Base-by-base conservation (phyloP, 2,329 filamentous ascomycete genomes). In the Ascochyta clinopodiicola region DNA sequence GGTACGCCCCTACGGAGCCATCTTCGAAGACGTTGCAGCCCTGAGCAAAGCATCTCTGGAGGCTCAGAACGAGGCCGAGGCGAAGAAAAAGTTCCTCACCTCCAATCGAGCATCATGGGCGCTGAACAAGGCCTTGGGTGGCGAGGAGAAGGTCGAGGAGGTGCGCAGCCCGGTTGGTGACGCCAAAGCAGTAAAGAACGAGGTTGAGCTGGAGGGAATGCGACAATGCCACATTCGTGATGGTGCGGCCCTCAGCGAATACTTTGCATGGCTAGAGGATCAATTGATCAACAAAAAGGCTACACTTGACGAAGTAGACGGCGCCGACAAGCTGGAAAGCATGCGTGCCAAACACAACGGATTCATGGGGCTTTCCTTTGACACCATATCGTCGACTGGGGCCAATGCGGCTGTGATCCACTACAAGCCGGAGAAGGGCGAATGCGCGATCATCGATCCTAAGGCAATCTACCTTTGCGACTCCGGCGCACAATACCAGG, bases 221-320 rank as follows among this genome's bases (percentile, higher is more conserved):
- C 86, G 92, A 58, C 86, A 90, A 53, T 98, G 95, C 72, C 95
- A 99, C 72, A 86, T 98, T 64, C 87, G 95, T 61, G 95, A 99
- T 69, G 95, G 95, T 42, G 92, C 92, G 42, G 94, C 95, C 2
- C 77, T 98, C 58, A 93, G 87, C 51, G 88, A 96, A 72, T 99
- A 92, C 75, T 97, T 99, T 75, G 92, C 95, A 12, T 99, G 95
- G 95, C 84, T 99, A 3, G 95, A 99, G 75, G 86, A 97, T 67
- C 89, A 97, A 70, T 81, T 99, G 22, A 73, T 91, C 55, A 85
- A 82, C 62, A 88, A 94, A 74, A 89, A 89, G 59, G 84, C 83
- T 1, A 83, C 80, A 4, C 77, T 99, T 7, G 92, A 98, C 69
- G 95, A 99, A 74, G 92, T 97, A 2, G 83, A 91, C 63, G 95